Evolutionary conservation across 2,329 filamentous ascomycete species (phyloP).

Genomic region (Colletotrichum sp.): DNA sequence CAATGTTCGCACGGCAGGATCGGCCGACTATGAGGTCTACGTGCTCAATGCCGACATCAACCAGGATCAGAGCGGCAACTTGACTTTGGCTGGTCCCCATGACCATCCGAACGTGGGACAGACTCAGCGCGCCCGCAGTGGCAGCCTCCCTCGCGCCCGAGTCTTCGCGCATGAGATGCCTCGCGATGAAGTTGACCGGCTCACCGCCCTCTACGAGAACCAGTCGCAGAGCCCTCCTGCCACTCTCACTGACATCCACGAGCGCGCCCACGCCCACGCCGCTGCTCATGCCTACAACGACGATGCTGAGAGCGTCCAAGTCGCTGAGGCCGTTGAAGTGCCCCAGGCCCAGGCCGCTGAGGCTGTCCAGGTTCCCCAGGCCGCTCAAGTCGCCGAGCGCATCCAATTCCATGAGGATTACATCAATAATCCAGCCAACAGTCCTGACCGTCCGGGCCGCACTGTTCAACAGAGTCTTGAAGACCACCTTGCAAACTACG

Average conservation of each 20-base stretch:
- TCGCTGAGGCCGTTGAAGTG: neutral
- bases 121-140: neutral
- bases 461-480: neutral
- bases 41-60: neutral
- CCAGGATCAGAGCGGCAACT: neutral
- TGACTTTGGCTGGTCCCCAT: neutral
- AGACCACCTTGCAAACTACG: neutral
- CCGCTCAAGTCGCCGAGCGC: neutral
- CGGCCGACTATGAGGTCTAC: neutral
- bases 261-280: neutral
- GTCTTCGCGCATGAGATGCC: neutral
- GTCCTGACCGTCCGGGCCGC: neutral
- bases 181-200: neutral
- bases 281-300: neutral
- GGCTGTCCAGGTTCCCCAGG: neutral
- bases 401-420: neutral
- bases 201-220: neutral
- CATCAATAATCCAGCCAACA: neutral
- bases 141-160: neutral
- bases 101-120: neutral
- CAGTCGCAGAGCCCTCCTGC: neutral
- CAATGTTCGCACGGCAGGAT: neutral
- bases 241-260: neutral
- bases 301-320: neutral
- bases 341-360: neutral